These are phyloP conservation scores for Wickerhamiella slavikovae DNA, from an alignment of 805 yeast genomes.

Conservation along the genomic window DNA sequence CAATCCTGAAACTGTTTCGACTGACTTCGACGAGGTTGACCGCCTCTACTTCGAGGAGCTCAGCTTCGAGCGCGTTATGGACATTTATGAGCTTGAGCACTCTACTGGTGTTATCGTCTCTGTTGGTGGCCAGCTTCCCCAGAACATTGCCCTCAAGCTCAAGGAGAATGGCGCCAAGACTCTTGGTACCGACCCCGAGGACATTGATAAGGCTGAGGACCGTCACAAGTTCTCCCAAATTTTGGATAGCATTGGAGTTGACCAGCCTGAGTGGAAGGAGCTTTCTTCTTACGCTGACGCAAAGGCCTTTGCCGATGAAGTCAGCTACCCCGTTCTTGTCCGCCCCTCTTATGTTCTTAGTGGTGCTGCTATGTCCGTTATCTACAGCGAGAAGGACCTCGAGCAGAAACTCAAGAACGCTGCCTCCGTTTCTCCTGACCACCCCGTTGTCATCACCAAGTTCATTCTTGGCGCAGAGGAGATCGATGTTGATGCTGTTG, in stretches of 20 bases:
- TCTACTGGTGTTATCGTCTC: conserved; percentile 85
- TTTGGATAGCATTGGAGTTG: conserved; percentile 78
- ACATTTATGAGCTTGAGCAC: conserved; percentile 81
- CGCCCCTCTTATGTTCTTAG: conserved; percentile 94
- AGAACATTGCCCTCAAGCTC: conserved; percentile 76
- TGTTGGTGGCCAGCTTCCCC: conserved; percentile 97
- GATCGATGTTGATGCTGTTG: conserved; percentile 94
- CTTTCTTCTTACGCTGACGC: conserved; percentile 74
- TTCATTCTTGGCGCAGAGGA: conserved; percentile 92
- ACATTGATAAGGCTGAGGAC: conserved; percentile 93
- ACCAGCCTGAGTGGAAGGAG: conserved; percentile 97
- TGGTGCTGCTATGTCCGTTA: conserved; percentile 98
- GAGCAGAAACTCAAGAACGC: conserved; percentile 71
- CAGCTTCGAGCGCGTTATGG: conserved; percentile 89
- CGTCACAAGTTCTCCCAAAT: conserved; percentile 94
- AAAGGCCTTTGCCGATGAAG: conserved; percentile 60
- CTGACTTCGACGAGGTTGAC: conserved; percentile 97
- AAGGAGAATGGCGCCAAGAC: conserved; percentile 61
- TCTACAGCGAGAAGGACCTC: conserved; percentile 57
- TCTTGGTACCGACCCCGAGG: conserved; percentile 84
- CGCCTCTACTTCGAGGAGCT: conserved; percentile 91
- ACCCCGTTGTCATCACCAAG: conserved; percentile 93
- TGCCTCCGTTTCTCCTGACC: conserved; percentile 81
- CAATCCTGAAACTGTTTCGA: conserved; percentile 96
- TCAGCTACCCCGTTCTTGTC: conserved; percentile 86